phyloP scores from a whole-genome alignment of 2,329 filamentous ascomycete species.

The Cytospora paraplurivora region DNA sequence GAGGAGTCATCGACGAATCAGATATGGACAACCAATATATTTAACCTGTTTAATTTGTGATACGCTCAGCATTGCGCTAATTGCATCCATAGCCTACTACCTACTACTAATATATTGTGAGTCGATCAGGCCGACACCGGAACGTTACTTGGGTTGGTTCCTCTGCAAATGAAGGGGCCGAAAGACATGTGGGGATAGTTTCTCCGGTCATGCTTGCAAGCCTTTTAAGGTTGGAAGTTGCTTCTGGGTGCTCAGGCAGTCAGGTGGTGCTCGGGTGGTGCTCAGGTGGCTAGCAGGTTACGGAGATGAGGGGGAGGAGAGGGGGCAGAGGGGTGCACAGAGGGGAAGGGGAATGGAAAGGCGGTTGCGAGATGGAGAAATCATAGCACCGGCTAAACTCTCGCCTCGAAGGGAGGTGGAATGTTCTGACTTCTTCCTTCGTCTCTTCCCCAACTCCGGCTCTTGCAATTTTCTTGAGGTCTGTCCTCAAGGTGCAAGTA shows the following conservation, averaged over 20 bases:
- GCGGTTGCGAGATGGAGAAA: background rate
- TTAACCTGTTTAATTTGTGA: no score
- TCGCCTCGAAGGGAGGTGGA: background rate
- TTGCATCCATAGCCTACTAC: background rate
- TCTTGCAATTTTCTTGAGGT: background rate
- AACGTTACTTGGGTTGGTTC: background rate
- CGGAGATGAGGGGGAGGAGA: background rate
- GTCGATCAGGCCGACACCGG: background rate
- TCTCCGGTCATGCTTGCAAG: background rate
- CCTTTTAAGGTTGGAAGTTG: background rate
- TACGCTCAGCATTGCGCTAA: background rate
- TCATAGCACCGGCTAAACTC: background rate
- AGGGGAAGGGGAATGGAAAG: background rate
- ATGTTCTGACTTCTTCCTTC: background rate
- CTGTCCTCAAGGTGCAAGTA: background rate
- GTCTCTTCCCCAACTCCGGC: background rate
- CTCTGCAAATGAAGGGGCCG: background rate
- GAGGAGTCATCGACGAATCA: no score
- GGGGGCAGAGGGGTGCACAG: background rate
- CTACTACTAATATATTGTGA: no score
- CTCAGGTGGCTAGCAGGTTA: background rate
- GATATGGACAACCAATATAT: no score
- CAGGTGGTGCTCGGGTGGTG: background rate
- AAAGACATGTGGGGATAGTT: background rate
- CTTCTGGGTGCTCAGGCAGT: no score